Base-by-base conservation (phyloP, 1,139 yeast species). In the Pneumocystis oryctolagi region DNA sequence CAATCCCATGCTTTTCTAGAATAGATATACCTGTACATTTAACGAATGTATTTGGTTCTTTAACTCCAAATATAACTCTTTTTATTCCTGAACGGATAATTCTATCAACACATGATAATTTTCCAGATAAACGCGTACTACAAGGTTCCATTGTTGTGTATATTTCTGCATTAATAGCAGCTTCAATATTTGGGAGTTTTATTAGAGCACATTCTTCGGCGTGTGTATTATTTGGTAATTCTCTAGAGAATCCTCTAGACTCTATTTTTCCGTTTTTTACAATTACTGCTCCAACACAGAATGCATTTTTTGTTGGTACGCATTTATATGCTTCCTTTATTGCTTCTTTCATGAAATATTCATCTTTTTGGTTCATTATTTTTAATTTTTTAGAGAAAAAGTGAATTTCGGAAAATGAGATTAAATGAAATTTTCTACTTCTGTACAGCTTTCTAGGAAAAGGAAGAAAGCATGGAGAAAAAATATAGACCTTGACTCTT, bases 111-210 rank as follows among this genome's bases (percentile, higher is more conserved):
- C 99, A 92, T 0, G 98, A 96, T 62, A 79, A 71, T 69, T 90
- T 90, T 0, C 98, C 98, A 72, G 97, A 89, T 56, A 92, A 76
- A 64, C 99, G 78, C 65, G 82, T 80, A 1, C 95, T 84, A 72
- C 99, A 94, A 0, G 99, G 99, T 70, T 94, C 99, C 98, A 94
- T 94, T 0, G 97, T 88, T 0, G 98, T 92, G 73, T 88, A 94
- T 14, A 92, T 75, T 58, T 86, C 89, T 0, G 95, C 83, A 0
- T 96, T 96, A 20, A 70, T 72, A 0, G 97, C 97, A 0, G 89
- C 78, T 3, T 76, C 77, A 4, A 72, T 68, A n/a, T 70, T 68
- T 28, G 71, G 62, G 68, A 78, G 83, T 72, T 94, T 94, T 59
- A 84, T 87, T 64, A 94, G 73, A 0, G 97, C 97, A 76, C 95